Percentiles rank a stretch among this genome's conserved stretches.
Evolutionary conservation across 1,284 basidiomycete species (phyloP).

Genomic region (Leccinum subrobustum): DNA sequence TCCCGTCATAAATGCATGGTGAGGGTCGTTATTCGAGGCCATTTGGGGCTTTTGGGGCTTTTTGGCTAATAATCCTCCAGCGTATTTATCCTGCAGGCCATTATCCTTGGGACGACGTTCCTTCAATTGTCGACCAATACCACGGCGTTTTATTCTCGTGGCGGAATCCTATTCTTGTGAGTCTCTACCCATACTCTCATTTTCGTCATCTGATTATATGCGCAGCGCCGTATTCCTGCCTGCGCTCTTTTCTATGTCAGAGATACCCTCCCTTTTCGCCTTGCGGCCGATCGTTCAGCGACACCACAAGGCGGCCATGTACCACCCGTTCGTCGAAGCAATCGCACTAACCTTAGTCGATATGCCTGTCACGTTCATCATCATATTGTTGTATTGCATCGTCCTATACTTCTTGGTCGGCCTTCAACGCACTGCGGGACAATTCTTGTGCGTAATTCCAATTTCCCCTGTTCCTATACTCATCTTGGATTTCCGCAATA

Average conservation of each 20-base stretch:
- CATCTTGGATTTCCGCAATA: constrained; percentile 20
- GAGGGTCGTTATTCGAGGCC: constrained; percentile 1
- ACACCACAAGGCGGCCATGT: constrained; percentile 52
- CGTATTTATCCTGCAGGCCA: constrained; percentile 59
- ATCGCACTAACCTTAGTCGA: constrained; percentile 63
- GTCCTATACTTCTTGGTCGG: constrained; percentile 58
- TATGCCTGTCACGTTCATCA: constrained; percentile 51
- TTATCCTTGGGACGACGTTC: constrained; percentile 81
- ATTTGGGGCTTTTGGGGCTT: constrained; percentile 32
- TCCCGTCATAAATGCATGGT: constrained; percentile 38
- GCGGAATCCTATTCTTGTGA: constrained; percentile 74
- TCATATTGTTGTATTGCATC: constrained; percentile 43
- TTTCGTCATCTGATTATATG: background rate
- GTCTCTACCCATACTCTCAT: constrained; percentile 19
- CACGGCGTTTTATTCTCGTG: constrained; percentile 73
- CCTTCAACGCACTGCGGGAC: constrained; percentile 42
- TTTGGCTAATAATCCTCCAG: constrained; percentile 28
- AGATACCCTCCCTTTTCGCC: constrained; percentile 48
- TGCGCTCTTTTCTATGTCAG: constrained; percentile 31
- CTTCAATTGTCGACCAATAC: constrained; percentile 63
- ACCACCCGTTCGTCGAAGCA: constrained; percentile 53
- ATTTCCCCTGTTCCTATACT: constrained; percentile 2
- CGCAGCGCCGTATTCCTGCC: constrained; percentile 32
- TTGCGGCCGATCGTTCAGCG: constrained; percentile 61
- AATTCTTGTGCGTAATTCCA: constrained; percentile 44